These are phyloP conservation scores for Arachnopeziza araneosa DNA, from an alignment of 2,329 filamentous ascomycete genomes.

Conservation along the genomic window DNA sequence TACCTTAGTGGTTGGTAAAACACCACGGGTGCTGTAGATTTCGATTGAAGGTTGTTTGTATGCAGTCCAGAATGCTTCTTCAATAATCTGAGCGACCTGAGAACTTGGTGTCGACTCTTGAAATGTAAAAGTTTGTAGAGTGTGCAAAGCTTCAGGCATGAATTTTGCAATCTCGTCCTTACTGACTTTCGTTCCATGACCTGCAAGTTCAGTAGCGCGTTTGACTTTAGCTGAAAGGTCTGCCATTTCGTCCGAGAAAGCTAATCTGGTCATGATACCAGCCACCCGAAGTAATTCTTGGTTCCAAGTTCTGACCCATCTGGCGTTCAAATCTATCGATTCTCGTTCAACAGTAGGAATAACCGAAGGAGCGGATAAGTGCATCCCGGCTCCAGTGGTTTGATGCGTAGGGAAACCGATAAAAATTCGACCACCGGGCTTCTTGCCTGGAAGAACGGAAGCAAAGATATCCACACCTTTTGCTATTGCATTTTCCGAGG, in stretches of 20 bases:
- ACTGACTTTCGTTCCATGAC: constrained; percentile 46
- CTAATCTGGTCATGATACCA: constrained; percentile 82
- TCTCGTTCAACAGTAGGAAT: constrained; percentile 97
- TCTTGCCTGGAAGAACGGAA: constrained; percentile 82
- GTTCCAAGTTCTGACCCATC: constrained; percentile 94
- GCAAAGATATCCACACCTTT: constrained; percentile 76
- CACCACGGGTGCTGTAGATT: constrained; percentile 79
- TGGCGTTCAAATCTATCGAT: constrained; percentile 91
- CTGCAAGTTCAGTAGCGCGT: constrained; percentile 36
- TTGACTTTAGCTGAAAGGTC: constrained; percentile 61
- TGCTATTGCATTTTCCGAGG: constrained; percentile 39
- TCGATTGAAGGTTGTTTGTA: constrained; percentile 79
- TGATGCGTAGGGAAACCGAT: constrained; percentile 98
- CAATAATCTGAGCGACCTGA: constrained; percentile 78
- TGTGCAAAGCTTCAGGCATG: constrained; percentile 74
- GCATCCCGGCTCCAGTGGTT: constrained; percentile 88
- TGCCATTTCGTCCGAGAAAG: constrained; percentile 82
- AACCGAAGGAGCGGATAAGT: constrained; percentile 91
- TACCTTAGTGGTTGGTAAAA: constrained; percentile 78
- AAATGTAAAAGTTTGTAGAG: constrained; percentile 82
- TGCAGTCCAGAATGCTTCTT: constrained; percentile 94
- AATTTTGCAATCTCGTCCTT: constrained; percentile 60
- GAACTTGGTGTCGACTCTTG: constrained; percentile 83
- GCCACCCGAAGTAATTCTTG: constrained; percentile 86
- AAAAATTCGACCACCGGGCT: constrained; percentile 78